Percentiles rank a stretch among this genome's conserved stretches.
Evolutionary conservation across 2,329 filamentous ascomycete species (phyloP).

Genomic region (Raffaelea arxii): DNA sequence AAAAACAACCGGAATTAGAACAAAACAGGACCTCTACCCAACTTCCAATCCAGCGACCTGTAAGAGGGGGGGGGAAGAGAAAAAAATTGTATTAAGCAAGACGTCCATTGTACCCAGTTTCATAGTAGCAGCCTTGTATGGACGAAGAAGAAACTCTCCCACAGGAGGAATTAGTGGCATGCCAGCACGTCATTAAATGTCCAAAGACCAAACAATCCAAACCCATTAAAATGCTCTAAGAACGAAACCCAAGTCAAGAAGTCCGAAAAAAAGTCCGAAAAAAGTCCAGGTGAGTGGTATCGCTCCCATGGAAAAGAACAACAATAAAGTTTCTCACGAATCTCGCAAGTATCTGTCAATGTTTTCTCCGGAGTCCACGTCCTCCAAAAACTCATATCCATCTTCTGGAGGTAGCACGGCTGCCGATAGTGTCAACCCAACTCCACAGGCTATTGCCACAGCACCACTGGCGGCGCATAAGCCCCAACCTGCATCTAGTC

Average conservation of each 20-base stretch:
- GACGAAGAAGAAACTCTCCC: too few species aligned
- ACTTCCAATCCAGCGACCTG: too few species aligned
- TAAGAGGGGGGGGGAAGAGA: too few species aligned
- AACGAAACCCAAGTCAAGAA: background rate
- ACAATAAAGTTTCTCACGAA: too few species aligned
- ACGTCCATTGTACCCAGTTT: too few species aligned
- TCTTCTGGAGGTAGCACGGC: conserved; percentile 68
- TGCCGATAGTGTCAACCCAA: conserved; percentile 56
- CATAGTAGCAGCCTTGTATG: too few species aligned
- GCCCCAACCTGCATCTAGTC: conserved; percentile 68
- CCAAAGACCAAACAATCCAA: background rate
- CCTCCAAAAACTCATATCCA: conserved; percentile 65
- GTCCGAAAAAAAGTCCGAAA: background rate
- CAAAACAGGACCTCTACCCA: too few species aligned
- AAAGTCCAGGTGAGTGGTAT: background rate
- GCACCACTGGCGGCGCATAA: conserved; percentile 51
- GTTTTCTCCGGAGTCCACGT: conserved; percentile 47
- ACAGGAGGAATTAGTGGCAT: too few species aligned
- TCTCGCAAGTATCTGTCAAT: too few species aligned
- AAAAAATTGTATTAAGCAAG: too few species aligned
- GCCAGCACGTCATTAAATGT: too few species aligned
- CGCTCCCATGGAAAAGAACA: background rate
- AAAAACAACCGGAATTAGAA: too few species aligned
- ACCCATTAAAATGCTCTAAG: background rate
- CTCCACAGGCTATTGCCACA: conserved; percentile 41